Percentiles rank a stretch among this genome's conserved stretches.
Evolutionary conservation across 2,329 filamentous ascomycete genomes (phyloP).

Genomic region (Botryotinia calthae): DNA sequence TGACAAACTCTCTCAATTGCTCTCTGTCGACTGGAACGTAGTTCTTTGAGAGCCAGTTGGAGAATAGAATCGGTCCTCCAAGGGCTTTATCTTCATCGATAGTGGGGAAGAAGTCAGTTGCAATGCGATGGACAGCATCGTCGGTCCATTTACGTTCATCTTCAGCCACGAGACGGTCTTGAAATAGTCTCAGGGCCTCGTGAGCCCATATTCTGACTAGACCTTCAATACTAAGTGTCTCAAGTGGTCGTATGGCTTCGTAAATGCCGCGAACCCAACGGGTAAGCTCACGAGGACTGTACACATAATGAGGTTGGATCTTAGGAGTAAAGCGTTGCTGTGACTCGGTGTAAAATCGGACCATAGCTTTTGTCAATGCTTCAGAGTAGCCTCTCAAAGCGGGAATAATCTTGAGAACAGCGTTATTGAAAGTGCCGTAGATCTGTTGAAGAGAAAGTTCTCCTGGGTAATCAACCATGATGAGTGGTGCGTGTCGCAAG

Average conservation of each 20-base stretch:
- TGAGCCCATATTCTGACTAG: constrained; percentile 97
- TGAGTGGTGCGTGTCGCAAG: constrained; percentile 91
- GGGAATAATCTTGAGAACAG: constrained; percentile 94
- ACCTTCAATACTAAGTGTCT: constrained; percentile 83
- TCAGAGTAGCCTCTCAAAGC: constrained; percentile 94
- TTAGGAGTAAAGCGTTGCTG: constrained; percentile 92
- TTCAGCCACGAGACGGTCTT: constrained; percentile 91
- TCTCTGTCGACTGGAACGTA: constrained; percentile 97
- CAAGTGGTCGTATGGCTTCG: constrained; percentile 90
- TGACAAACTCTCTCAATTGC: constrained; percentile 93
- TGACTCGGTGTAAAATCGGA: constrained; percentile 91
- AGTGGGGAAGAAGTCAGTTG: constrained; percentile 89
- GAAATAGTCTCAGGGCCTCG: constrained; percentile 92
- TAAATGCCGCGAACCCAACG: constrained; percentile 97
- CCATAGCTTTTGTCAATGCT: constrained; percentile 94
- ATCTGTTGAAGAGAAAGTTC: constrained; percentile 94
- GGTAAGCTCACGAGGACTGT: constrained; percentile 97
- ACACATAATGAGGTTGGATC: constrained; percentile 98
- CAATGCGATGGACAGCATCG: constrained; percentile 80
- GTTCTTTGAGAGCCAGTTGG: constrained; percentile 98
- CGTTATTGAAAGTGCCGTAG: constrained; percentile 96
- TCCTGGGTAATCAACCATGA: constrained; percentile 99
- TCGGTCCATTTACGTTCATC: constrained; percentile 96
- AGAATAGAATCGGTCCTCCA: constrained; percentile 92
- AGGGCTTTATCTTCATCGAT: constrained; percentile 88